Evolutionary conservation across 73 alveolate species (phyloP).

Genomic region (Tetrahymena borealis): DNA sequence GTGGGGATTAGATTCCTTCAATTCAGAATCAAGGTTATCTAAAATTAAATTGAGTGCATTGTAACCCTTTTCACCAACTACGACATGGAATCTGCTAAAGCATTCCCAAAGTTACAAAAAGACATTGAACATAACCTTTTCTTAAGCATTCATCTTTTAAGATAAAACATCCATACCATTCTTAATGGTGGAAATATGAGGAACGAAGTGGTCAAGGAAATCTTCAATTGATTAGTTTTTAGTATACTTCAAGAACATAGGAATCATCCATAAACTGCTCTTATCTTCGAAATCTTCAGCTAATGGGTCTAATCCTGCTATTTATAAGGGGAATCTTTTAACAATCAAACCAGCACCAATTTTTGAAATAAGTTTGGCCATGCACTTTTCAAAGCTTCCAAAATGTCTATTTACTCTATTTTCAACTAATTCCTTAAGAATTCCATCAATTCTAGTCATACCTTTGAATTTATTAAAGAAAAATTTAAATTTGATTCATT

Average conservation of each 20-base stretch:
- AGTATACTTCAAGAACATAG: slow-evolving; percentile 16
- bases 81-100: not conserved
- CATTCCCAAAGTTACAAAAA: slow-evolving; percentile 11
- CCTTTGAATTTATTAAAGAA: not conserved
- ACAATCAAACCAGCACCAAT: not conserved
- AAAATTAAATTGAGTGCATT: slow-evolving; percentile 13
- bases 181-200: not conserved
- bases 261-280: slow-evolving; percentile 23
- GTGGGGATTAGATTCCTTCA: not conserved
- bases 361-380: not conserved
- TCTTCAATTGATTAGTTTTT: slow-evolving; percentile 14
- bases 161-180: not conserved
- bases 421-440: not conserved
- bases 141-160: slow-evolving; percentile 1
- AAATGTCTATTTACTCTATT: not conserved
- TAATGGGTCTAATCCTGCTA: slow-evolving; percentile 7
- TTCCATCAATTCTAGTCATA: not conserved
- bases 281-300: slow-evolving; percentile 38
- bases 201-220: slow-evolving; percentile 27
- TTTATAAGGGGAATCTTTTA: not conserved
- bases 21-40: not conserved
- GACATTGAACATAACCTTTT: slow-evolving; percentile 20
- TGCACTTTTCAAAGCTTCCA: not conserved
- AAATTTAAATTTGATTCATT: too few relatives aligned
- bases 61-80: not conserved